Percentiles rank a stretch among this genome's conserved stretches.
Evolutionary conservation across 768 basidiomycete species (phyloP).

Genomic region (Hypholoma fasciculare): DNA sequence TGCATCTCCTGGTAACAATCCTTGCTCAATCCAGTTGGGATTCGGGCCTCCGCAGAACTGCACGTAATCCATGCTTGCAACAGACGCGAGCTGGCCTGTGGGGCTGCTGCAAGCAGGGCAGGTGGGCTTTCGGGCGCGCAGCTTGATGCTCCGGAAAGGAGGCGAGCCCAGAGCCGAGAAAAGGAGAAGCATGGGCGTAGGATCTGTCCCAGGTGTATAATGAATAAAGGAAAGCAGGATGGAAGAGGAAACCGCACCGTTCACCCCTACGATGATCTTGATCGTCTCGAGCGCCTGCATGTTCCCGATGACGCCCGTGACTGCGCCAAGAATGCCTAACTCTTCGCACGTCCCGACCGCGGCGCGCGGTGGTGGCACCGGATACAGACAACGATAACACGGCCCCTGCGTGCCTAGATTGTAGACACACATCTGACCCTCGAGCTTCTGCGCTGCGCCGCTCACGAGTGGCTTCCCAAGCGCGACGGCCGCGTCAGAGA

Average conservation of each 20-base stretch:
- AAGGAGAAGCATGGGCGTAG: conserved; percentile 63
- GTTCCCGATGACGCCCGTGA: conserved; percentile 88
- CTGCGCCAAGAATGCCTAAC: conserved; percentile 82
- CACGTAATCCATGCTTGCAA: conserved; percentile 63
- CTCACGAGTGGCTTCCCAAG: conserved; percentile 85
- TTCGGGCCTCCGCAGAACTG: conserved; percentile 79
- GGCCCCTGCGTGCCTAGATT: conserved; percentile 72
- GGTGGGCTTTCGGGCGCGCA: conserved; percentile 67
- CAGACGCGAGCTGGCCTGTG: conserved; percentile 8
- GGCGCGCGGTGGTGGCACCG: conserved; percentile 68
- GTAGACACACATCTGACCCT: conserved; percentile 80
- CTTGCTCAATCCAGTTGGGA: conserved; percentile 65
- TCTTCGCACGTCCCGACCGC: conserved; percentile 82
- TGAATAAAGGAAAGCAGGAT: not conserved
- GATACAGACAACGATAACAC: conserved; percentile 95
- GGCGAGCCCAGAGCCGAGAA: conserved; percentile 70
- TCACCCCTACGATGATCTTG: conserved; percentile 70
- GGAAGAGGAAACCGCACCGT: conserved; percentile 41
- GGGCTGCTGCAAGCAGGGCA: conserved; percentile 74
- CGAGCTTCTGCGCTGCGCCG: conserved; percentile 87
- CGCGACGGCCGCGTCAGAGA: conserved; percentile 82
- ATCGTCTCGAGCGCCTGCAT: conserved; percentile 89
- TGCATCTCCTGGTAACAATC: conserved; percentile 41
- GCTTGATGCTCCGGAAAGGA: conserved; percentile 80
- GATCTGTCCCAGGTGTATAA: conserved; percentile 37